Evolutionary conservation across 2,329 filamentous ascomycete genomes (phyloP).

Genomic region (Cordyceps militaris): DNA sequence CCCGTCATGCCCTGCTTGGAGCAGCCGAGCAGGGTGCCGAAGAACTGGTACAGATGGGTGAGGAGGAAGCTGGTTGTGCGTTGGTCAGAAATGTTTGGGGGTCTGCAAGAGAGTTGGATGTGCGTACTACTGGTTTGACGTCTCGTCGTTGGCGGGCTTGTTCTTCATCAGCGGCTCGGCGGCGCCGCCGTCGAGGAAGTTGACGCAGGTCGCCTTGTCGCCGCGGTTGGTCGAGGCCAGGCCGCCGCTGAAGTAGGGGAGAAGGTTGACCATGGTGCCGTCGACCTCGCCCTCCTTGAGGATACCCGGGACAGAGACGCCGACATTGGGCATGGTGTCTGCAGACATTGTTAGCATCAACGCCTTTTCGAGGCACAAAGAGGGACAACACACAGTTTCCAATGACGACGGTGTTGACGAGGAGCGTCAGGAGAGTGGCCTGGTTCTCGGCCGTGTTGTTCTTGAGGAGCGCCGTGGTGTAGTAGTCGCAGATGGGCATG

Average conservation of each 20-base stretch:
- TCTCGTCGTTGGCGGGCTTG: constrained; percentile 43
- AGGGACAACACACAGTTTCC: constrained; percentile 44
- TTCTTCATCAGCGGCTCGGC: constrained; percentile 48
- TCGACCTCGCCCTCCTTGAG: constrained; percentile 43
- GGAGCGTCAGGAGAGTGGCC: constrained; percentile 44
- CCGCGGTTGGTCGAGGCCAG: constrained; percentile 48
- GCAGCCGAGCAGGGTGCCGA: constrained; percentile 52
- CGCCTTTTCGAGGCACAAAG: not conserved
- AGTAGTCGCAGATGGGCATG: constrained; percentile 55
- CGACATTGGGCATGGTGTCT: constrained; percentile 48
- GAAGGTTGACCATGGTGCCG: constrained; percentile 46
- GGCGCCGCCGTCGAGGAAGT: constrained; percentile 56
- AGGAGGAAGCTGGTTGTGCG: constrained; percentile 44
- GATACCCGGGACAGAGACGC: constrained; percentile 49
- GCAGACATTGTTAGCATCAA: not conserved
- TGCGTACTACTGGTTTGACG: constrained; percentile 49
- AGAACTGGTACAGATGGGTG: constrained; percentile 56
- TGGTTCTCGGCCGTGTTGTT: constrained; percentile 55
- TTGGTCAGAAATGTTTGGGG: not conserved
- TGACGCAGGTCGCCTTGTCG: constrained; percentile 40
- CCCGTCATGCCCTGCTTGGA: constrained; percentile 40
- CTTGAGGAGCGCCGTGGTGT: constrained; percentile 51
- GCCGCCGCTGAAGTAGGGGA: constrained; percentile 52
- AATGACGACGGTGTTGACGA: constrained; percentile 58
- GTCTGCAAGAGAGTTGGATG: not conserved